Evolutionary conservation across 306 rosid genomes (phyloP), one percentile per base, ranked within the genome.

Genomic region (Prunus mongolica): DNA sequence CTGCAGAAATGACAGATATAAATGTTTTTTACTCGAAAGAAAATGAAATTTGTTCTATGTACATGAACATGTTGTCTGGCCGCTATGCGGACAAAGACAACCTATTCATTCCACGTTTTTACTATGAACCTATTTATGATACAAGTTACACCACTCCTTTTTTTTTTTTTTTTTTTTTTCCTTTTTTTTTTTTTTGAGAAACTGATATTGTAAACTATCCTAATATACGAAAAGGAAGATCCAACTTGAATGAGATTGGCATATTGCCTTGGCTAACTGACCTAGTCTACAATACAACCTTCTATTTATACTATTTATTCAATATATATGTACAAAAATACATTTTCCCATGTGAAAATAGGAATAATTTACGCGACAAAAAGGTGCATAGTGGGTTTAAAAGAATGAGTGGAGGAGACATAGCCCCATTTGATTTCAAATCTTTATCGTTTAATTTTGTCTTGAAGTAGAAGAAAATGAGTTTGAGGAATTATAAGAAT

Each of bases 331-430:
- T 38, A 56, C 58, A 64, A 18, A 71, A 63, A 18, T 58, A 13
- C 15, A 15, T 11, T 6, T 28, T 71, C 32, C 61, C 30, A 10
- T 12, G 28, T 47, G 38, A 9, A 71, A 56, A 38, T 38, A 38
- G 9, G 9, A 38, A 6, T 38, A 38, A 38, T 38, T 6, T 51
- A 78, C 64, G 58, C 30, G 64, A 73, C 78, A 73, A 79, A 73
- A 69, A 73, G 78, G 78, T 12, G 24, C 62, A 73, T 14, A 24
- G 78, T 72, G 41, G 41, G 69, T 67, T 65, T 34, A 52, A 65
- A 24, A 76, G 51, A 76, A 52, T 2, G 27, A 58, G 67, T n/a
- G 25, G 70, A 34, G 41, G 41, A 34, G 41, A 67, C 47, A 72
- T 2, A 44, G 41, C 62, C 58, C 60, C 16, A 49, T 34, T 71